Conservation (phyloP, 371 early-diverging fungal genomes). For the Fennellomyces sp. region DNA sequence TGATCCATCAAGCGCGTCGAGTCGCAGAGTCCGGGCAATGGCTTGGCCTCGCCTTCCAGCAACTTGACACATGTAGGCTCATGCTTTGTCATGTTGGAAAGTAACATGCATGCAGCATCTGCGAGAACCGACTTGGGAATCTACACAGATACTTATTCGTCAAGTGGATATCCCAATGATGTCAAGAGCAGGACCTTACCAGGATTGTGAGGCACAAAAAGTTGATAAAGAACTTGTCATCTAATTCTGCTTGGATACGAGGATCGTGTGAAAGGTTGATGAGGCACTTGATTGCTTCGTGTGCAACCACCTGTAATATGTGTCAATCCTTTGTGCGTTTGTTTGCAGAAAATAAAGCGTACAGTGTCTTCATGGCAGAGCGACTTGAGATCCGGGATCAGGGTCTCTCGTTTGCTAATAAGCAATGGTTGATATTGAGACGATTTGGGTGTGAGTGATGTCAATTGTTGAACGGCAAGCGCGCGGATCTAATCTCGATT, state of each 20-base stretch:
- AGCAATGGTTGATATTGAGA: conserved; percentile 69
- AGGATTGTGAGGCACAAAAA: conserved; percentile 70
- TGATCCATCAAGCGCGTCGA: conserved; percentile 73
- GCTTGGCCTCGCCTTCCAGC: conserved; percentile 43
- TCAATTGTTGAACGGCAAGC: conserved; percentile 80
- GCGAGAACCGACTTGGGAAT: conserved; percentile 66
- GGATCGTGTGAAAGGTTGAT: conserved; percentile 83
- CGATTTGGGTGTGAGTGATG: conserved; percentile 68
- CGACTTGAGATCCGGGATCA: conserved; percentile 72
- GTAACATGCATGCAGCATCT: conserved; percentile 87
- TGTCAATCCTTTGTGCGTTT: neutral
- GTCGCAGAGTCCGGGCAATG: conserved; percentile 42
- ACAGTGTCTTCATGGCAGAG: conserved; percentile 76
- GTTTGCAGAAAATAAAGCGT: conserved; percentile 17
- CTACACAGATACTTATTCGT: conserved; percentile 18
- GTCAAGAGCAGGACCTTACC: conserved; percentile 31
- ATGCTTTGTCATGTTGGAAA: conserved; percentile 89
- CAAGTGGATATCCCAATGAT: neutral
- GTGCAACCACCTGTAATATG: conserved; percentile 68
- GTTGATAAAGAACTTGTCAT: conserved; percentile 68
- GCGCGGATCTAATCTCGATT: conserved; percentile 64
- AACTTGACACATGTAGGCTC: conserved; percentile 61
- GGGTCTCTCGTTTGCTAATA: conserved; percentile 55
- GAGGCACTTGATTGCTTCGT: conserved; percentile 80
- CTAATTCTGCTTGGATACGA: conserved; percentile 59